phyloP scores from a whole-genome alignment of 1,284 basidiomycete genomes.

The Tilletia setariae region DNA sequence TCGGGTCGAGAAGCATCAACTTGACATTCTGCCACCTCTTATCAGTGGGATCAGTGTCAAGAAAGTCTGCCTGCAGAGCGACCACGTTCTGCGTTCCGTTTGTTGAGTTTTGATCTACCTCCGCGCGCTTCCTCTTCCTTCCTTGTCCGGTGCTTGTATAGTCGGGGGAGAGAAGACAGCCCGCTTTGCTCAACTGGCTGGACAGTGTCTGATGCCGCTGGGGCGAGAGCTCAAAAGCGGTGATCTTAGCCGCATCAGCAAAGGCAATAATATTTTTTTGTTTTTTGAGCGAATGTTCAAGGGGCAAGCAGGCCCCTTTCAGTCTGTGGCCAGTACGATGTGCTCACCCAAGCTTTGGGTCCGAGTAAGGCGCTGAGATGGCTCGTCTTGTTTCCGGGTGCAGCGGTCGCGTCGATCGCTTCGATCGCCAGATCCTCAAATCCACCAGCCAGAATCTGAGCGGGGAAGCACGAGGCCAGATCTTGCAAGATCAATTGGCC shows the following conservation, averaged over 20 bases:
- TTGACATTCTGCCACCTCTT: conserved; percentile 27
- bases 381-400: conserved; percentile 97
- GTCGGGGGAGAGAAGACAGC: conserved; percentile 14
- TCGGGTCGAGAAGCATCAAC: conserved; percentile 49
- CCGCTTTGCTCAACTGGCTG: conserved; percentile 25
- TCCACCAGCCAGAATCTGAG: conserved; percentile 61
- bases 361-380: conserved; percentile 73
- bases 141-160: not conserved
- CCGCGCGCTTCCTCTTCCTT: not conserved
- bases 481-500: conserved; percentile 90
- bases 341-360: conserved; percentile 8
- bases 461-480: conserved; percentile 95
- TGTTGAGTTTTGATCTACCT: not conserved
- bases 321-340: no score
- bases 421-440: not conserved
- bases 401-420: conserved; percentile 91
- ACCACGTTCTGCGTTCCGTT: conserved; percentile 28
- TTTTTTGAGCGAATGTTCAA: no score
- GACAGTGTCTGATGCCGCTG: conserved; percentile 30
- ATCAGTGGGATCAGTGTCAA: conserved; percentile 29
- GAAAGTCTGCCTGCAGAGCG: conserved; percentile 37
- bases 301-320: no score
- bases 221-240: conserved; percentile 42
- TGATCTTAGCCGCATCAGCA: conserved; percentile 18
- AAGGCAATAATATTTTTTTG: no score